These are phyloP conservation scores for Pelargonium myrrhifolium DNA, from an alignment of 441 rosid genomes.

Conservation along the genomic window DNA sequence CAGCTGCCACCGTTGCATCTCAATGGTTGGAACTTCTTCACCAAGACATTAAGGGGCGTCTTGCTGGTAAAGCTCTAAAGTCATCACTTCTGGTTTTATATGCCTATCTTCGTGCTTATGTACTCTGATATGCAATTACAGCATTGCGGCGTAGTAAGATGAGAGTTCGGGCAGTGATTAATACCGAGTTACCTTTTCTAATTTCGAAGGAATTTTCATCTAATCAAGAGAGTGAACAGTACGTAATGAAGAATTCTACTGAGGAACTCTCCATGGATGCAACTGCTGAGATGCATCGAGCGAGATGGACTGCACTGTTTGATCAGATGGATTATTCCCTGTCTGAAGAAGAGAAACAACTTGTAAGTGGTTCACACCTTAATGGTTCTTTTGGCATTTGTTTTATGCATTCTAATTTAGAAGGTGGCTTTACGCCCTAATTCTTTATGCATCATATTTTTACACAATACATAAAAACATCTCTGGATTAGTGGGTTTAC, in stretches of 20 bases:
- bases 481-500: no score
- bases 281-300: slow-evolving; percentile 13
- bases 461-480: neutral
- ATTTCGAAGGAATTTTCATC: slow-evolving; percentile 19
- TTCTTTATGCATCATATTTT: neutral
- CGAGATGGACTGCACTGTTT: slow-evolving; percentile 22
- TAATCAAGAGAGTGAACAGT: slow-evolving; percentile 16
- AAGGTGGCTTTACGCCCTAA: neutral
- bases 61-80: slow-evolving; percentile 14
- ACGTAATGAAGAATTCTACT: neutral
- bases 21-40: slow-evolving; percentile 24
- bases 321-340: slow-evolving; percentile 24
- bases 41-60: slow-evolving; percentile 23
- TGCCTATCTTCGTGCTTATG: neutral
- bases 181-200: slow-evolving; percentile 22
- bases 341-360: slow-evolving; percentile 18
- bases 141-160: slow-evolving; percentile 22
- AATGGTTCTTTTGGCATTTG: neutral
- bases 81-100: neutral
- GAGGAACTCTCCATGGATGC: neutral
- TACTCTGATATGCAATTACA: slow-evolving; percentile 1
- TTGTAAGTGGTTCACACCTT: slow-evolving; percentile 19
- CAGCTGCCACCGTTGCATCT: slow-evolving; percentile 24
- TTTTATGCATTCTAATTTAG: neutral
- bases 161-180: slow-evolving; percentile 21